phyloP scores from a whole-genome alignment of 257 asterid genomes.

The Petunia axillaris region DNA sequence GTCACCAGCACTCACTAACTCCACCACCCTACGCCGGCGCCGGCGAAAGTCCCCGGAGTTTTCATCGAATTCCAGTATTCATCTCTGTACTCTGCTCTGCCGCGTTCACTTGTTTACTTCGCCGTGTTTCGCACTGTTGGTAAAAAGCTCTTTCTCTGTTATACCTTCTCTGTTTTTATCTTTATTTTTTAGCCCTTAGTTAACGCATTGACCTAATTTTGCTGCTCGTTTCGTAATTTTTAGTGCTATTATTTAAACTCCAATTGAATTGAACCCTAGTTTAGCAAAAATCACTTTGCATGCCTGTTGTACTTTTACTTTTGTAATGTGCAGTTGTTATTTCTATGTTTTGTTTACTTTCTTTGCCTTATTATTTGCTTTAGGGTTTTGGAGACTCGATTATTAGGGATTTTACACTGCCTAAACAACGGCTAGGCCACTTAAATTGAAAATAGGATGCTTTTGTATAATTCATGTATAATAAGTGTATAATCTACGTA shows the following conservation, averaged over 20 bases:
- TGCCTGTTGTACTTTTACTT: background rate
- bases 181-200: background rate
- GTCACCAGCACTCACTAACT: conserved; percentile 1
- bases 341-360: background rate
- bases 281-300: background rate
- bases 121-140: background rate
- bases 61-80: conserved; percentile 2
- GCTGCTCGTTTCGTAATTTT: too few relatives aligned
- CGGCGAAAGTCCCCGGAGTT: background rate
- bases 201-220: background rate
- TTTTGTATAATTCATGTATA: too few relatives aligned
- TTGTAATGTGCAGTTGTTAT: conserved; percentile 9
- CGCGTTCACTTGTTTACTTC: conserved; percentile 1
- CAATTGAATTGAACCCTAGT: conserved; percentile 23
- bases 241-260: background rate
- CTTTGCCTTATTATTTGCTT: background rate
- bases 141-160: conserved; percentile 8
- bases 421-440: too few relatives aligned
- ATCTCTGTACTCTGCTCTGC: background rate
- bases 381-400: conserved; percentile 14
- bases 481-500: too few relatives aligned
- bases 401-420: background rate
- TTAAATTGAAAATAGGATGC: too few relatives aligned
- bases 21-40: background rate
- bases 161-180: background rate